phyloP scores from a whole-genome alignment of 139 green algal genomes.

The Tetraselmis chui region DNA sequence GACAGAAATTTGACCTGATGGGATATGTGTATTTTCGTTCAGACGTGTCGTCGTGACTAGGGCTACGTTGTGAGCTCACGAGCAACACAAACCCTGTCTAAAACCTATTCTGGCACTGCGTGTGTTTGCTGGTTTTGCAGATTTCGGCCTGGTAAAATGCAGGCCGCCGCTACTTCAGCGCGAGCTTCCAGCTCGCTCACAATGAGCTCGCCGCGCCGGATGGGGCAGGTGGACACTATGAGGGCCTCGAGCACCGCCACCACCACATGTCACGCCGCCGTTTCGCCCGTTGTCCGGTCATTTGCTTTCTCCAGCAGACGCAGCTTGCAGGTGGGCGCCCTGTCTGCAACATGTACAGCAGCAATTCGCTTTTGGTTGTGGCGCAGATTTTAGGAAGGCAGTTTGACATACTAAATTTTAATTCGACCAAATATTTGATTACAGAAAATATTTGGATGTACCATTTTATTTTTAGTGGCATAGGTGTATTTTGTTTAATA shows the following conservation, averaged over 20 bases:
- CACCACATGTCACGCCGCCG: background rate
- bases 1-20: conserved; percentile 1
- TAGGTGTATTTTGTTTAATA: background rate
- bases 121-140: too few relatives aligned
- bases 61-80: too few relatives aligned
- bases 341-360: too few relatives aligned
- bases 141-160: too few relatives aligned
- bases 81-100: too few relatives aligned
- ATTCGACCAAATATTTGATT: too few relatives aligned
- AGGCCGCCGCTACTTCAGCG: too few relatives aligned
- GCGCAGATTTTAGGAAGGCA: too few relatives aligned
- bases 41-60: background rate
- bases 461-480: background rate
- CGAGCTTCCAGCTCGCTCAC: too few relatives aligned
- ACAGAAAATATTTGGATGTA: background rate
- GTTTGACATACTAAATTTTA: too few relatives aligned
- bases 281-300: background rate
- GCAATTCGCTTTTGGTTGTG: too few relatives aligned
- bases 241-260: background rate
- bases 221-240: background rate
- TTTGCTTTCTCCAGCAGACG: background rate
- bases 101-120: too few relatives aligned
- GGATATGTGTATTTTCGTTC: background rate
- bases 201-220: background rate
- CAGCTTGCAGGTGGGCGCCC: background rate